These are phyloP conservation scores for Myxozyma geophila DNA, from an alignment of 805 yeast species.

Conservation along the genomic window DNA sequence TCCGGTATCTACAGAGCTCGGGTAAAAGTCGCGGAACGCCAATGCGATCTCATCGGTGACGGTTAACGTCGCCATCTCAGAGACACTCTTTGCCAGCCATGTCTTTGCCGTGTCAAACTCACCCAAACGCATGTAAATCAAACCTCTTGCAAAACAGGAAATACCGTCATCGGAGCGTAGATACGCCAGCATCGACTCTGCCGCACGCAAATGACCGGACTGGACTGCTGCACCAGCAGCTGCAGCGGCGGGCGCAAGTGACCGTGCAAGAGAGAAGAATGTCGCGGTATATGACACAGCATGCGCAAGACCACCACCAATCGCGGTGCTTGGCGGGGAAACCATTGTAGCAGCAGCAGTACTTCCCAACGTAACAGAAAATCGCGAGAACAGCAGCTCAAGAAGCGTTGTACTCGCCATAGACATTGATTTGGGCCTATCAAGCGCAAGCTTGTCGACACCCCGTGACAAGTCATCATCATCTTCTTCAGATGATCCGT, in stretches of 20 bases:
- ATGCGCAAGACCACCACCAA: conserved; percentile 14
- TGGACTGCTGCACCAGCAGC: conserved; percentile 13
- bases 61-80: conserved; percentile 5
- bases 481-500: neutral
- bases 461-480: neutral
- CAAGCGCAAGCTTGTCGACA: conserved; percentile 7
- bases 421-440: neutral
- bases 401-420: neutral
- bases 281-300: conserved; percentile 22
- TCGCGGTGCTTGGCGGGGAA: conserved; percentile 10
- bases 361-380: conserved; percentile 15
- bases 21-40: conserved; percentile 8
- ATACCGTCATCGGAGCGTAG: conserved; percentile 15
- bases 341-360: conserved; percentile 15
- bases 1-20: neutral
- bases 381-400: conserved; percentile 16
- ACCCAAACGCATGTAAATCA: conserved; percentile 14
- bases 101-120: conserved; percentile 11
- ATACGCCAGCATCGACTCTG: conserved; percentile 10
- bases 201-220: neutral
- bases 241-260: conserved; percentile 15
- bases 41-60: conserved; percentile 8
- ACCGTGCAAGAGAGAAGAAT: conserved; percentile 16
- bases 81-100: conserved; percentile 7
- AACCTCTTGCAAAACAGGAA: conserved; percentile 21